These are phyloP conservation scores for Gardenia jasminoides DNA, from an alignment of 257 asterid species.

Conservation along the genomic window DNA sequence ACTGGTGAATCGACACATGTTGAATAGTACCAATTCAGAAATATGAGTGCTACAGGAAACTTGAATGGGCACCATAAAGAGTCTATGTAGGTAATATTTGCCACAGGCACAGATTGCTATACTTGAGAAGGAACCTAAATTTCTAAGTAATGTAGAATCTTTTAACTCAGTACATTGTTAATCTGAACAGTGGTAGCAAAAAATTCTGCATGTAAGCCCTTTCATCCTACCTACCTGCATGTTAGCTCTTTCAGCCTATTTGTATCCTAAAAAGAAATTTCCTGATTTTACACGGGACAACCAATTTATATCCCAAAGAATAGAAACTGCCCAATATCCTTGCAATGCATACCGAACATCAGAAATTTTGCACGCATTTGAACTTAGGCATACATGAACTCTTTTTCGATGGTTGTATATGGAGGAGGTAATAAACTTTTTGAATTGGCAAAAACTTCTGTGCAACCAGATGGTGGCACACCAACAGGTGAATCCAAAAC, in stretches of 20 bases:
- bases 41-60: no score
- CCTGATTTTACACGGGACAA: neutral
- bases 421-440: slow-evolving; percentile 67
- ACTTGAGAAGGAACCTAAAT: no score
- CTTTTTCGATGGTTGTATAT: slow-evolving; percentile 50
- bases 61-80: no score
- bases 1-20: no score
- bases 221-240: neutral
- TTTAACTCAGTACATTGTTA: no score
- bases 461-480: slow-evolving; percentile 34
- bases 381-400: slow-evolving; percentile 62
- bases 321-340: neutral
- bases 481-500: slow-evolving; percentile 72
- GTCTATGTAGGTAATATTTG: no score
- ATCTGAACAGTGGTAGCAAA: no score
- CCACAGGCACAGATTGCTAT: no score
- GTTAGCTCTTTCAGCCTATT: neutral
- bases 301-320: neutral
- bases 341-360: no score
- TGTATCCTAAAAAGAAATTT: no score
- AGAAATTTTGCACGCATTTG: neutral
- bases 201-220: neutral
- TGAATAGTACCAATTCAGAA: no score
- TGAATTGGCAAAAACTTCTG: slow-evolving; percentile 53
- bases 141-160: no score